Conservation (phyloP, 116 monocot species). For the Posidonia oceanica region DNA sequence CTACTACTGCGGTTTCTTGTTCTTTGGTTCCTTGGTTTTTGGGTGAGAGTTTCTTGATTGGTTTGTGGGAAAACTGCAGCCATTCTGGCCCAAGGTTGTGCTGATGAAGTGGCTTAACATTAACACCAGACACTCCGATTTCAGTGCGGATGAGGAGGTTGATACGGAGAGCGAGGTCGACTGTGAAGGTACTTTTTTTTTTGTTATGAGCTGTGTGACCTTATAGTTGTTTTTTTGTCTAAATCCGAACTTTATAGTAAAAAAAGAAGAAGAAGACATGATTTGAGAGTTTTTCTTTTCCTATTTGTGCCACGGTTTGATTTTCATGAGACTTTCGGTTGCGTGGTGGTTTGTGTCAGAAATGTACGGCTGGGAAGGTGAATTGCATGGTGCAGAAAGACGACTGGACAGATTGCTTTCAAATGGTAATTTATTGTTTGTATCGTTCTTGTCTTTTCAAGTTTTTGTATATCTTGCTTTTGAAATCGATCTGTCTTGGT, state of each 20-base stretch:
- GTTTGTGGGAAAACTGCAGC: background rate
- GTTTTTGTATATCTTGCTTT: background rate
- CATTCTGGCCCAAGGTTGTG: constrained; percentile 37
- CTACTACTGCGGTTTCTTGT: background rate
- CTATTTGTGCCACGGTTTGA: background rate
- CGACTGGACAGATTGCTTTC: constrained; percentile 5
- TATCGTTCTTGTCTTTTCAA: background rate
- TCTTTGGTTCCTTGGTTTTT: background rate
- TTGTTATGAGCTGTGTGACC: background rate
- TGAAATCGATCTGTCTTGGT: background rate
- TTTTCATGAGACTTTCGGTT: too few relatives aligned
- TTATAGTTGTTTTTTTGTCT: too few relatives aligned
- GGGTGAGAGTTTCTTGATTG: background rate
- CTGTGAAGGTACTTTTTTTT: constrained; percentile 4
- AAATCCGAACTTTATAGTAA: too few relatives aligned
- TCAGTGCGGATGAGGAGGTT: constrained; percentile 59
- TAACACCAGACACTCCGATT: constrained; percentile 48
- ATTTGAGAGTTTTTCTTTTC: background rate
- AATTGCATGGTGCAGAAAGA: background rate
- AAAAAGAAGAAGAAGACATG: background rate
- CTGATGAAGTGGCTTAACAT: constrained; percentile 88
- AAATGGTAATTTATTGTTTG: background rate
- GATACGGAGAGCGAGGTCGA: constrained; percentile 24
- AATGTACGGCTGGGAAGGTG: background rate
- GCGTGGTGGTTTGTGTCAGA: background rate